Evolutionary conservation across 306 rosid species (phyloP).

Genomic region (Canavalia gladiata): DNA sequence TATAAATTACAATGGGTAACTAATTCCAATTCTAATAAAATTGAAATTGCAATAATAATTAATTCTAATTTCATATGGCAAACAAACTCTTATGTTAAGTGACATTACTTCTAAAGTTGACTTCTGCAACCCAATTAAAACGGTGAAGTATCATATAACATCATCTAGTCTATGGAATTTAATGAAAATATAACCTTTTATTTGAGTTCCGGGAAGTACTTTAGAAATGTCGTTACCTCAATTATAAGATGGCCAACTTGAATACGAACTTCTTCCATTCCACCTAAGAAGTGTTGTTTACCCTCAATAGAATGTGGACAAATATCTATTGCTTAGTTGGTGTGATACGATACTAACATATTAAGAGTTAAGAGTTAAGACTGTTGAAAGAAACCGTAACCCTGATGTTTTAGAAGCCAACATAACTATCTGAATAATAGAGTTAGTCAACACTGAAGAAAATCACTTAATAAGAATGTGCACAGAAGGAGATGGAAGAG

Average conservation of each 20-base stretch:
- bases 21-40: too few relatives aligned
- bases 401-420: not conserved
- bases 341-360: not conserved
- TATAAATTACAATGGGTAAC: too few relatives aligned
- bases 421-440: not conserved
- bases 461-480: constrained; percentile 33
- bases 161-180: not conserved
- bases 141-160: not conserved
- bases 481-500: not conserved
- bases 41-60: too few relatives aligned
- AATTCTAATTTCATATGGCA: too few relatives aligned
- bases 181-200: not conserved
- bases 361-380: not conserved
- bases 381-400: too few relatives aligned
- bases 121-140: not conserved
- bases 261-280: not conserved
- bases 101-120: not conserved
- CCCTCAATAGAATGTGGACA: not conserved
- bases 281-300: not conserved
- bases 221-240: not conserved
- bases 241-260: not conserved
- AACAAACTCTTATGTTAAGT: too few relatives aligned
- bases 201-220: not conserved
- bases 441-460: not conserved
- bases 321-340: not conserved